A percentile compares a stretch with the other conserved stretches of the same genome.
Conservation (phyloP, 2,329 filamentous ascomycete species). For the Fusarium buharicum region DNA sequence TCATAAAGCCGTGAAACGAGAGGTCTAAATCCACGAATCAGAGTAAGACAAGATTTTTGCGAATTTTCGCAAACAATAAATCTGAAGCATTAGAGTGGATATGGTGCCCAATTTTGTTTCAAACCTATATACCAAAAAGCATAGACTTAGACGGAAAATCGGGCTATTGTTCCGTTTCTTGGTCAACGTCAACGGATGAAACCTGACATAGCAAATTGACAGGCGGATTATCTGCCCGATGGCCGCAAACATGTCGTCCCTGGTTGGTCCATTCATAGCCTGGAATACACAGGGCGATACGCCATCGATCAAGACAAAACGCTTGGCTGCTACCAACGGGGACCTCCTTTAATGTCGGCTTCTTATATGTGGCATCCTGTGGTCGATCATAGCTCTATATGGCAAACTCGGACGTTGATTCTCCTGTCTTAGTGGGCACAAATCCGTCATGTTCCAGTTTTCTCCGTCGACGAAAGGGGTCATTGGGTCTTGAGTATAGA, state of each 20-base stretch:
- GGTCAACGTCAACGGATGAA: slow-evolving; percentile 16
- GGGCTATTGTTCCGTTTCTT: slow-evolving; percentile 17
- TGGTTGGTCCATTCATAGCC: not conserved
- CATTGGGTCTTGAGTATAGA: slow-evolving; percentile 14
- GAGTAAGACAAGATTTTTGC: not conserved
- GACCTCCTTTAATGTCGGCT: slow-evolving; percentile 22
- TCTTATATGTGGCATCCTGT: slow-evolving; percentile 4
- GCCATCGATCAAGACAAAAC: slow-evolving; percentile 3
- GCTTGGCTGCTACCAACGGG: slow-evolving; percentile 10
- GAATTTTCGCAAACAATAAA: not conserved
- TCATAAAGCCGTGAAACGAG: slow-evolving; percentile 14
- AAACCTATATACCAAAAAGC: slow-evolving; percentile 10
- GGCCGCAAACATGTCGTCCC: slow-evolving; percentile 1
- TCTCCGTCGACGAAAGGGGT: slow-evolving; percentile 32
- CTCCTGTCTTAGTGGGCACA: slow-evolving; percentile 27
- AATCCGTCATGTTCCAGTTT: slow-evolving; percentile 23
- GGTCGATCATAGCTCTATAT: slow-evolving; percentile 19
- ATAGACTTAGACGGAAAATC: slow-evolving; percentile 12
- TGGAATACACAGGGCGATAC: slow-evolving; percentile 4
- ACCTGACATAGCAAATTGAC: slow-evolving; percentile 20
- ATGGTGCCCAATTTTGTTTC: slow-evolving; percentile 11
- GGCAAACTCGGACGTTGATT: slow-evolving; percentile 23
- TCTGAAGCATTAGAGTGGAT: slow-evolving; percentile 10
- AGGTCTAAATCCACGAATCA: slow-evolving; percentile 24
- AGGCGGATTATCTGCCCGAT: slow-evolving; percentile 27